Conservation (phyloP, 805 yeast genomes). For the Saccharomycopsis sp. region DNA sequence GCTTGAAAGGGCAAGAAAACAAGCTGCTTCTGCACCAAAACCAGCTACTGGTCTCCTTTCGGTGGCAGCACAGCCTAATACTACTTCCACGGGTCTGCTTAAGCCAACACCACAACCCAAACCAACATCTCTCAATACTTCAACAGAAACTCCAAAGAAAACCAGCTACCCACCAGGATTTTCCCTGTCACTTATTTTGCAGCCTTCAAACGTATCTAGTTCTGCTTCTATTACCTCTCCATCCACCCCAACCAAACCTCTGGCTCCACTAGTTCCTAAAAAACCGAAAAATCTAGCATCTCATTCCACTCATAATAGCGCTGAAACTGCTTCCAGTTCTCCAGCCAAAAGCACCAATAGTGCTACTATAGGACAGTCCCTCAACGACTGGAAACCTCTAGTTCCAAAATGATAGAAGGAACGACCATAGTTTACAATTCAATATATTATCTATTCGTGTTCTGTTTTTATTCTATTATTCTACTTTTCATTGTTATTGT, state of each 20-base stretch:
- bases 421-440: neutral
- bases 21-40: constrained; percentile 12
- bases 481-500: neutral
- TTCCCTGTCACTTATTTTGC: neutral
- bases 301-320: neutral
- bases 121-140: neutral
- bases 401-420: constrained; percentile 8
- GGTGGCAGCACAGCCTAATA: constrained; percentile 25
- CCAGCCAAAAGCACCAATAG: neutral
- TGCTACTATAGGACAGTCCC: neutral
- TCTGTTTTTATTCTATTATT: neutral
- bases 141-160: constrained; percentile 1
- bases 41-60: constrained; percentile 27
- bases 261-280: constrained; percentile 33
- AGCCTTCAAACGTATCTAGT: constrained; percentile 8
- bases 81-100: too few relatives aligned
- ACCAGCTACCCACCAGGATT: constrained; percentile 12
- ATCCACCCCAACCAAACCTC: constrained; percentile 4
- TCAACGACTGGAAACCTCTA: constrained; percentile 12
- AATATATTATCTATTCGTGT: neutral
- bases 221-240: constrained; percentile 6
- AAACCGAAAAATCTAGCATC: constrained; percentile 28
- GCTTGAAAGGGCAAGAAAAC: constrained; percentile 1
- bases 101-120: constrained; percentile 2
- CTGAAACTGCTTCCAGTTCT: neutral